Conservation (phyloP, 768 basidiomycete genomes). For the Hericium coralloides region DNA sequence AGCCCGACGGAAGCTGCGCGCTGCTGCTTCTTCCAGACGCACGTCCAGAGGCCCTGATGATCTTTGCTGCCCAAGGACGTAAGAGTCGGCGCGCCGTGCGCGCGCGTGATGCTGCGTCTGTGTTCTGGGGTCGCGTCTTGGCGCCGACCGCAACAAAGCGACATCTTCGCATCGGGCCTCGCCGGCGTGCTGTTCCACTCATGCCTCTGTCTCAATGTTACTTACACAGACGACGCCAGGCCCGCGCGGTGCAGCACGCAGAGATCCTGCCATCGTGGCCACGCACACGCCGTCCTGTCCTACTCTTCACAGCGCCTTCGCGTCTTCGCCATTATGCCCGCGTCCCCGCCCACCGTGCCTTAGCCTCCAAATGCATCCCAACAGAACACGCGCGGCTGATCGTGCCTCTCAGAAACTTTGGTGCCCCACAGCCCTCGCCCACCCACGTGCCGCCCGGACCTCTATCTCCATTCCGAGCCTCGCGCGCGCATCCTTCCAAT, state of each 20-base stretch:
- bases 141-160: no score
- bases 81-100: no score
- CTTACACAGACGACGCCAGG: no score
- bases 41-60: no score
- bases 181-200: neutral
- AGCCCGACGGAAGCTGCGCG: no score
- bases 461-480: neutral
- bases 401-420: neutral
- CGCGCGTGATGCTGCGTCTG: no score
- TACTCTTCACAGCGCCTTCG: no score
- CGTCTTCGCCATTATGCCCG: neutral
- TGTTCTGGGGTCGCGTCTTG: no score
- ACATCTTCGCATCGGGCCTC: neutral
- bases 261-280: neutral
- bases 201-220: no score
- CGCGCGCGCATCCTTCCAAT: neutral
- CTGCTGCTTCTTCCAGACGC: no score
- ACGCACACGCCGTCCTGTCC: no score
- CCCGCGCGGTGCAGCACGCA: neutral
- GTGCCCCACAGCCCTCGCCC: neutral
- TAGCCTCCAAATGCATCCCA: neutral
- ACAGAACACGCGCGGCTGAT: neutral
- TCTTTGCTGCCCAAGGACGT: no score
- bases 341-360: neutral
- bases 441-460: neutral